Evolutionary conservation across 345 rosid genomes (phyloP), one percentile per base, ranked within the genome.

Genomic region (Rhodamnia rubescens): DNA sequence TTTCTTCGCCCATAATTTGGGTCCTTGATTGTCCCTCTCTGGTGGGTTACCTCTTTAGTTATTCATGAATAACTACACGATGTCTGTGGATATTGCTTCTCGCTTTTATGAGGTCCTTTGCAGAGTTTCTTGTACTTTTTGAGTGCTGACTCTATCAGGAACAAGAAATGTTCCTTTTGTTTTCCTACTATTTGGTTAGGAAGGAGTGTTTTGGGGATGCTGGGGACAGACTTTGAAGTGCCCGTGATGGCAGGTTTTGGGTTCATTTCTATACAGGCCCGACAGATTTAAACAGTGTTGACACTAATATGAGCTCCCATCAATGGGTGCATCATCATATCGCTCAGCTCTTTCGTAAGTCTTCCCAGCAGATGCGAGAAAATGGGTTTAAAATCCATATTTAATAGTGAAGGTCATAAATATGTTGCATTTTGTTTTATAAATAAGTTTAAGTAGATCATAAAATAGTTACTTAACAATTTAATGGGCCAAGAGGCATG

Each of bases 41-140:
- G 88, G 90, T 88, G 87, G 88, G 85, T 87, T 88, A 83, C 90
- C 90, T 88, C 85, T 85, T 29, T 87, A 86, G 88, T 87, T 88
- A 87, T 88, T 74, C 82, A 88, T 89, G 89, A 89, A 90, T 91
- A 88, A 92, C 88, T 90, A 87, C 89, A 90, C 90, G 88, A 85
- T 88, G 86, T 89, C 91, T 91, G 89, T 88, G 88, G 78, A 61
- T 88, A 83, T 85, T 86, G 78, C 84, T 75, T 81, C 29, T 4
- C 36, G 36, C 78, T 69, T 69, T 69, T 32, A 69, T 69, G 1
- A 8, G 78, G 78, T 32, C 44, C 78, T 4, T 47, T 32, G 44
- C 78, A 69, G 78, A 69, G 44, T 32, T 36, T 69, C 44, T 40
- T 32, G 78, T 69, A 69, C 24, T 8, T 13, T 13, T 32, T 32